Evolutionary conservation across 768 basidiomycete species (phyloP).

Genomic region (Tylopilus cervinicoccineus): DNA sequence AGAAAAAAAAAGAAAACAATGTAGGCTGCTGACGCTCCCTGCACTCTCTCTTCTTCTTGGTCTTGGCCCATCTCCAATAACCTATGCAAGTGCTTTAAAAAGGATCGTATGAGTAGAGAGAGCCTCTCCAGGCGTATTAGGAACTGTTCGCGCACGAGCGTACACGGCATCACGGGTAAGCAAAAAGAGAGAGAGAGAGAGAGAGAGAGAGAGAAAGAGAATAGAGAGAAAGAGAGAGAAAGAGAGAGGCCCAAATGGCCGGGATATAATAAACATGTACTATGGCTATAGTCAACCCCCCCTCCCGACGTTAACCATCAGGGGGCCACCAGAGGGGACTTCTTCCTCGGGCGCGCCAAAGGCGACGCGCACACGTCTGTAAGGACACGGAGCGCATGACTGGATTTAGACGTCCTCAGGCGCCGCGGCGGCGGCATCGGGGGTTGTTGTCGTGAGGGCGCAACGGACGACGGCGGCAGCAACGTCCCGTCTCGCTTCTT

Average conservation of each 20-base stretch:
- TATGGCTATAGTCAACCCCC: background rate
- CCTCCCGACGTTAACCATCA: background rate
- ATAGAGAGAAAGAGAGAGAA: no score
- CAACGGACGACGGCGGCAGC: conserved; percentile 4
- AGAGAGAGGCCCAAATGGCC: background rate
- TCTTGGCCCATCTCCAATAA: background rate
- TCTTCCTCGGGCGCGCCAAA: conserved; percentile 15
- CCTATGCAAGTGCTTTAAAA: background rate
- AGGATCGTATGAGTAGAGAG: background rate
- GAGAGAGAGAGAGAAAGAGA: no score
- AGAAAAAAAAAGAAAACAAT: background rate
- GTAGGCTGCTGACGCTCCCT: background rate
- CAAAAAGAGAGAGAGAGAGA: background rate
- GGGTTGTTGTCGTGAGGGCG: background rate
- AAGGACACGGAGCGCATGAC: conserved; percentile 22
- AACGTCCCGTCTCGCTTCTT: conserved; percentile 14
- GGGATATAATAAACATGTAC: background rate
- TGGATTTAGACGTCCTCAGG: conserved; percentile 12
- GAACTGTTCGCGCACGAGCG: background rate
- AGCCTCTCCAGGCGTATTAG: background rate
- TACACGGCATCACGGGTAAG: background rate
- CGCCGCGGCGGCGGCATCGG: conserved; percentile 1
- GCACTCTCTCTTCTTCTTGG: no score
- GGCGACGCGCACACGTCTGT: conserved; percentile 25
- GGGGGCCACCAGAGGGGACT: conserved; percentile 3